Evolutionary conservation across 2,329 filamentous ascomycete species (phyloP).

Genomic region (Aspergillus tanneri): DNA sequence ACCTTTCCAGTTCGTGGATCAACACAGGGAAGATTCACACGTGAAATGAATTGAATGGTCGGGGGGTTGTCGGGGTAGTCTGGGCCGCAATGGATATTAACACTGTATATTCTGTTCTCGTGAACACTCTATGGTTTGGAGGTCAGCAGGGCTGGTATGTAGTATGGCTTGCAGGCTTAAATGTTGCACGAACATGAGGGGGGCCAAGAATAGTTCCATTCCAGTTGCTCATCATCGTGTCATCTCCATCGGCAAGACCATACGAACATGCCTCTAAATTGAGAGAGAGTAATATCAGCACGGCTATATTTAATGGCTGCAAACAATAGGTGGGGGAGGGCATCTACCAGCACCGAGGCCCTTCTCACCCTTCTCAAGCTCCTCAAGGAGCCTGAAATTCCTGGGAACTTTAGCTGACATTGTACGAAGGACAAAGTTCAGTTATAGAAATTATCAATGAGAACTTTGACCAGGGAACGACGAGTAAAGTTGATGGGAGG

Average conservation of each 20-base stretch:
- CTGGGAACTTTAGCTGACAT: constrained; percentile 79
- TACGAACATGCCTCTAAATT: constrained; percentile 88
- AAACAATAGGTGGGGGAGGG: background rate
- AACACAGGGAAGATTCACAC: constrained; percentile 95
- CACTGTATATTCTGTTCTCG: constrained; percentile 98
- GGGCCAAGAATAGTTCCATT: constrained; percentile 96
- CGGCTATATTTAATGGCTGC: constrained; percentile 8
- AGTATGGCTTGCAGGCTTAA: background rate
- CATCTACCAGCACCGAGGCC: constrained; percentile 75
- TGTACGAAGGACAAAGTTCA: constrained; percentile 2
- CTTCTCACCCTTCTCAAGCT: constrained; percentile 99
- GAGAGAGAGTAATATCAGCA: constrained; percentile 25
- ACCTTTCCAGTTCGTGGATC: constrained; percentile 74
- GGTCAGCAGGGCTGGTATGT: constrained; percentile 15
- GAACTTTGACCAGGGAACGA: background rate
- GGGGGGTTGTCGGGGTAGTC: constrained; percentile 88
- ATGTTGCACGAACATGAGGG: constrained; percentile 70
- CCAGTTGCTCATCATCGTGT: constrained; percentile 97
- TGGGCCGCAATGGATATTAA: constrained; percentile 92
- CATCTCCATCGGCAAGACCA: constrained; percentile 88
- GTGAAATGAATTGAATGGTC: constrained; percentile 85
- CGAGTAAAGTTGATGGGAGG: constrained; percentile 11
- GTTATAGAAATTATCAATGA: background rate
- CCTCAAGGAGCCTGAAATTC: constrained; percentile 94
- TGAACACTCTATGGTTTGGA: constrained; percentile 70